Evolutionary conservation across 495 filamentous ascomycete genomes (phyloP), one percentile per base, ranked within the genome.

Genomic region (Aspergillus ellipticus): DNA sequence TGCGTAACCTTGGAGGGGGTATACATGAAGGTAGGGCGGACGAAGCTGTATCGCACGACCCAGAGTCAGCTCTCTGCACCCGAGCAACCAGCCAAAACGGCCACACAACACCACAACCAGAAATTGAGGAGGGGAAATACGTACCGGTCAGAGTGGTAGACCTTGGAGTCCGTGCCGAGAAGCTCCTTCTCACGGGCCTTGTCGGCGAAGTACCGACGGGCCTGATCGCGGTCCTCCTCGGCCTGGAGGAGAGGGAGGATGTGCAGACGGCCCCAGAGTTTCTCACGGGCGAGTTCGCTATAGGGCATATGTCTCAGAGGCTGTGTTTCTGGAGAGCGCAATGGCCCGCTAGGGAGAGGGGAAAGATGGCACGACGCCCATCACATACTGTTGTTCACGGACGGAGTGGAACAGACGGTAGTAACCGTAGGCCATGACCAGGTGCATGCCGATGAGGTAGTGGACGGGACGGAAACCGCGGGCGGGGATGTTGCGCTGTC

Each of bases 211-310:
- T 91, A 79, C 60, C 92, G 76, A 45, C 94, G 82, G 60, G 95
- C 92, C 66, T 89, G 85, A 76, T 98, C 94, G 46, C 94, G 87
- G 77, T 98, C 94, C 66, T 93, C 89, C 68, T 98, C 94, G 53
- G 94, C 94, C 66, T 97, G 92, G 49, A 98, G 85, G 59, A 94
- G 72, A 28, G 94, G 94, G 67, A 91, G 91, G 47, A 98, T 78
- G 70, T 98, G 83, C 63, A 97, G 92, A 61, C 94, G 87, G 42
- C 86, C 80, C 94, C 94, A 98, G 82, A 96, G 92, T 79, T 98
- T 98, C 67, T 98, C 94, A 43, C 94, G 89, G 51, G 85, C 89
- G 57, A 95, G 88, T 69, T 98, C 94, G 67, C 93, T 97, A 61
- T 53, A 24, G 11, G 0, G 26, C 33, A n/a, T 13, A n/a, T n/a